Conservation (phyloP, 345 rosid species). For the Lagerstroemia speciosa region DNA sequence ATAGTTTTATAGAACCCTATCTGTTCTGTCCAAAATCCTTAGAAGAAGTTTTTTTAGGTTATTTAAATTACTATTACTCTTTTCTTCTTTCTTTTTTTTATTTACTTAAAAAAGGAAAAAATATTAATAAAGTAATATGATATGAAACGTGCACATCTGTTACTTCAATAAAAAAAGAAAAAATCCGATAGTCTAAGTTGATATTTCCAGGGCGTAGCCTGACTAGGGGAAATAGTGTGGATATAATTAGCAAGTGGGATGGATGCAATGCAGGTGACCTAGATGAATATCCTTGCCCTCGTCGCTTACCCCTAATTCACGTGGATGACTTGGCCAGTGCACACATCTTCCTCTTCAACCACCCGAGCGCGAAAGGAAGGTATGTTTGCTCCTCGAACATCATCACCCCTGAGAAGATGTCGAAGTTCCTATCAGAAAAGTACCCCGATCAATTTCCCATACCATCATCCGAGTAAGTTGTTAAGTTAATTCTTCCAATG, state of each 20-base stretch:
- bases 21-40: no score
- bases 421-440: constrained; percentile 21
- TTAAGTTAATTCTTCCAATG: background rate
- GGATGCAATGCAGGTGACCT: constrained; percentile 7
- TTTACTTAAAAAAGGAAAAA: no score
- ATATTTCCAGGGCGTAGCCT: no score
- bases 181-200: no score
- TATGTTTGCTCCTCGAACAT: constrained; percentile 37
- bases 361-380: constrained; percentile 41
- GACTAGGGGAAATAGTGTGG: background rate
- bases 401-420: constrained; percentile 27
- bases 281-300: background rate
- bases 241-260: background rate
- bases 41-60: no score
- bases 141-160: no score
- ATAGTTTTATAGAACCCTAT: no score
- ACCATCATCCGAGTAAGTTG: constrained; percentile 41
- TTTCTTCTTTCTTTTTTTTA: no score
- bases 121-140: no score
- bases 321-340: constrained; percentile 47
- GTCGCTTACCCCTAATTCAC: constrained; percentile 2
- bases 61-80: no score
- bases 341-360: constrained; percentile 40
- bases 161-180: no score
- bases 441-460: constrained; percentile 30